Evolutionary conservation across 352 stramenopile species (phyloP).

Genomic region (Globisporangium cylindrosporum): DNA sequence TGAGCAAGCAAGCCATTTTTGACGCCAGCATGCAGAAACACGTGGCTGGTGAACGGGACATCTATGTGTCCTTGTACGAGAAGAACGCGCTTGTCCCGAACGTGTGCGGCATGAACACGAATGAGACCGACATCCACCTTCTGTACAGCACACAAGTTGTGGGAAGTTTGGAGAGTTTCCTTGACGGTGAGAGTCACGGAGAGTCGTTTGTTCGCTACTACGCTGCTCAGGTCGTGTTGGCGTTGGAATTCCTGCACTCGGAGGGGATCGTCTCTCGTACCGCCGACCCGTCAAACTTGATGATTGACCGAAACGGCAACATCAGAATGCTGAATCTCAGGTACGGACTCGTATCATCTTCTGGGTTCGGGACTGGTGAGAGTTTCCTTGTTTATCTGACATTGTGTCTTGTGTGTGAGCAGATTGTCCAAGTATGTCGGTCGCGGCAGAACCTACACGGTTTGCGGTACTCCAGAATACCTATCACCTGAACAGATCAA

Average conservation of each 20-base stretch:
- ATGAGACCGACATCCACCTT: constrained; percentile 82
- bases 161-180: constrained; percentile 75
- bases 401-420: not conserved
- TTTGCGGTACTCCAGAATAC: constrained; percentile 85
- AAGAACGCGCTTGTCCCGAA: constrained; percentile 73
- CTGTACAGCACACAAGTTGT: constrained; percentile 83
- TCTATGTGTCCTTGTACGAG: constrained; percentile 78
- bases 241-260: constrained; percentile 79
- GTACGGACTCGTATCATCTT: constrained; percentile 23
- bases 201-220: constrained; percentile 86
- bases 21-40: constrained; percentile 84
- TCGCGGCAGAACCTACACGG: constrained; percentile 78
- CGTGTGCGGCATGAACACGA: constrained; percentile 66
- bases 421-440: constrained; percentile 87
- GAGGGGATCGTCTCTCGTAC: constrained; percentile 80
- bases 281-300: constrained; percentile 75
- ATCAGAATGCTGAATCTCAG: constrained; percentile 82
- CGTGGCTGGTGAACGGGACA: constrained; percentile 75
- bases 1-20: constrained; percentile 79
- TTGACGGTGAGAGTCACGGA: constrained; percentile 58
- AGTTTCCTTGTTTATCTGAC: not conserved
- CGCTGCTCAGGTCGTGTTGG: constrained; percentile 78
- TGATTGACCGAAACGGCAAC: constrained; percentile 79
- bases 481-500: constrained; percentile 86
- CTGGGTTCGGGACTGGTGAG: not conserved